phyloP scores from a whole-genome alignment of 495 filamentous ascomycete genomes.

The Talaromyces proteolyticus region DNA sequence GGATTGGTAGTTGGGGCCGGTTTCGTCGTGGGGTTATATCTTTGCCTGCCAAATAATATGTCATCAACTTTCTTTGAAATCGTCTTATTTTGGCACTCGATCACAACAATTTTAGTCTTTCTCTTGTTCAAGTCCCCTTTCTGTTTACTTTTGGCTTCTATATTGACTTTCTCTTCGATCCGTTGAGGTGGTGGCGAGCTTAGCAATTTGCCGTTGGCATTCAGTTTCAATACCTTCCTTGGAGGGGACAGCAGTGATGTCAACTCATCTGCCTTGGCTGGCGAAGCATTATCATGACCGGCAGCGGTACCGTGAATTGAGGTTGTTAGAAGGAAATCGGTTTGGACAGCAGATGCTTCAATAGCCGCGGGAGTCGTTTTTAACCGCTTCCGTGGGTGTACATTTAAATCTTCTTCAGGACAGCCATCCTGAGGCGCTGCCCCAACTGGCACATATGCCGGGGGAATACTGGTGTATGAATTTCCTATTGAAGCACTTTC shows the following conservation, averaged over 20 bases:
- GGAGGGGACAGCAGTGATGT: constrained; percentile 4
- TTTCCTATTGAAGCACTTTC: neutral
- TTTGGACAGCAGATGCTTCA: neutral
- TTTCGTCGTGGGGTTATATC: constrained; percentile 5
- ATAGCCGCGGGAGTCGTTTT: constrained; percentile 24
- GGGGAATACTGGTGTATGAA: neutral
- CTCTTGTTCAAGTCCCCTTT: constrained; percentile 14
- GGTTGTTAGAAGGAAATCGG: constrained; percentile 10
- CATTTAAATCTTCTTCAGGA: constrained; percentile 36
- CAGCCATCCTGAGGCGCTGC: neutral
- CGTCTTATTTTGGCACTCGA: constrained; percentile 34
- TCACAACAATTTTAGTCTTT: constrained; percentile 26
- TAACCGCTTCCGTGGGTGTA: constrained; percentile 40
- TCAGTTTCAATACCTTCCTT: constrained; percentile 47
- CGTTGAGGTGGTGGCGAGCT: constrained; percentile 38
- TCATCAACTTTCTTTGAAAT: constrained; percentile 44
- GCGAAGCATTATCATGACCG: neutral
- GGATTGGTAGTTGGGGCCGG: constrained; percentile 9
- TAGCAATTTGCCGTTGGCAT: constrained; percentile 50
- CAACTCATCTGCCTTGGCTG: neutral
- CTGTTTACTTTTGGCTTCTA: constrained; percentile 16
- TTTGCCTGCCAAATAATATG: constrained; percentile 33
- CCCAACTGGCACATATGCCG: neutral
- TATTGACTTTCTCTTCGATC: constrained; percentile 15
- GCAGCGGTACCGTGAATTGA: neutral